phyloP scores from a whole-genome alignment of 495 filamentous ascomycete species.

The Rhizodiscina lignyota region DNA sequence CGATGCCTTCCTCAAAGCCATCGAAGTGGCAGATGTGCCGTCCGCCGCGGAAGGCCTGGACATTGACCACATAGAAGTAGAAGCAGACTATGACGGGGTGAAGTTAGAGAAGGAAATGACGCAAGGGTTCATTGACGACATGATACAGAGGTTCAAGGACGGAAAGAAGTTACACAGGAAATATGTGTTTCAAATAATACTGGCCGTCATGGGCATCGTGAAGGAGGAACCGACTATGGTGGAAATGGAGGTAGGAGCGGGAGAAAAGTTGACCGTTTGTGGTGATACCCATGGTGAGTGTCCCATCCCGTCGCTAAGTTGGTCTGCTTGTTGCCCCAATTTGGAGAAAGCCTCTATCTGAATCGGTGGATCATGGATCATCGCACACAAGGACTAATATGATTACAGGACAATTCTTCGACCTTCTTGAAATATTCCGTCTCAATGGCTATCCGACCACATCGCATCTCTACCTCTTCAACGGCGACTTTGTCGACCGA shows the following conservation, averaged over 20 bases:
- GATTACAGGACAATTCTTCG: constrained; percentile 81
- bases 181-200: constrained; percentile 91
- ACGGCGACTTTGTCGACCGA: constrained; percentile 96
- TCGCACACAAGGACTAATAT: too few relatives aligned
- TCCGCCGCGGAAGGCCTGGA: constrained; percentile 84
- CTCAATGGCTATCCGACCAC: constrained; percentile 72
- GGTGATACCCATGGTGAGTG: constrained; percentile 84
- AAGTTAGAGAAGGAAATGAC: constrained; percentile 74
- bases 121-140: constrained; percentile 88
- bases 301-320: too few relatives aligned
- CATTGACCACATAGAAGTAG: constrained; percentile 67
- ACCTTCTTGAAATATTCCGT: constrained; percentile 89
- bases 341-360: too few relatives aligned
- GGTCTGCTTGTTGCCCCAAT: too few relatives aligned
- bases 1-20: constrained; percentile 82
- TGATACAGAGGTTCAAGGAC: constrained; percentile 88
- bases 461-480: constrained; percentile 89
- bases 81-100: constrained; percentile 71
- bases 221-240: constrained; percentile 94
- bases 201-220: constrained; percentile 77
- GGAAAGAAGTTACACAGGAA: constrained; percentile 91
- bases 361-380: too few relatives aligned
- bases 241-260: constrained; percentile 67
- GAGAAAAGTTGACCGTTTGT: constrained; percentile 75
- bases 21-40: constrained; percentile 80